Evolutionary conservation across 257 asterid species (phyloP).

Genomic region (Rubia yunnanensis): DNA sequence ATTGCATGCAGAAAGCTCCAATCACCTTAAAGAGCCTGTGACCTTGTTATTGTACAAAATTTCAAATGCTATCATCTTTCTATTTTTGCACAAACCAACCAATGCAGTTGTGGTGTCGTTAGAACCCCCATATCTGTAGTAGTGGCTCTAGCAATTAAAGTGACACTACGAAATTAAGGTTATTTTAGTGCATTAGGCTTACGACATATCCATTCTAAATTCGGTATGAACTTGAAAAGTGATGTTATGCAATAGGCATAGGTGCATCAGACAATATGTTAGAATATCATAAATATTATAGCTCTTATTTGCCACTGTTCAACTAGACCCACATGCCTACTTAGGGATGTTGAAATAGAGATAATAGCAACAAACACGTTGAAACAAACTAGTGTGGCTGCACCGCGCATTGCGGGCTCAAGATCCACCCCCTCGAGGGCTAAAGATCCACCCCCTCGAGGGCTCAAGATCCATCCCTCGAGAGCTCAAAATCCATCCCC

Average conservation of each 20-base stretch:
- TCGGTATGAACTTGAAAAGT: neutral
- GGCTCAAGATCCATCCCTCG: no score
- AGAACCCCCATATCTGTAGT: slow-evolving; percentile 62
- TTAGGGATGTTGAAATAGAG: neutral
- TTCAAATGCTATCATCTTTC: slow-evolving; percentile 66
- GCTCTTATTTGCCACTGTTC: neutral
- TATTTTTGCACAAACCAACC: slow-evolving; percentile 90
- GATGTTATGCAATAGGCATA: no score
- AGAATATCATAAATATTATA: neutral
- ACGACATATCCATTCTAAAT: neutral
- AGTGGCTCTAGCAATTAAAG: slow-evolving; percentile 54
- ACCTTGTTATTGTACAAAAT: slow-evolving; percentile 61
- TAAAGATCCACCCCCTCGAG: no score
- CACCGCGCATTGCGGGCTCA: no score
- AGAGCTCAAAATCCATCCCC: no score
- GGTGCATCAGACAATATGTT: neutral
- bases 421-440: no score
- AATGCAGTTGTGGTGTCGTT: slow-evolving; percentile 93
- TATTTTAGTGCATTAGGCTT: neutral
- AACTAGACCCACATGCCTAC: neutral
- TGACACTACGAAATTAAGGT: slow-evolving; percentile 42
- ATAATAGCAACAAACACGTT: no score
- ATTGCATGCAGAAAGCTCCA: slow-evolving; percentile 9
- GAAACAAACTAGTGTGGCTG: no score
- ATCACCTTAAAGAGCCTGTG: slow-evolving; percentile 63